Base-by-base conservation (phyloP, 1,284 basidiomycete species). In the Irpex rosettiformis region DNA sequence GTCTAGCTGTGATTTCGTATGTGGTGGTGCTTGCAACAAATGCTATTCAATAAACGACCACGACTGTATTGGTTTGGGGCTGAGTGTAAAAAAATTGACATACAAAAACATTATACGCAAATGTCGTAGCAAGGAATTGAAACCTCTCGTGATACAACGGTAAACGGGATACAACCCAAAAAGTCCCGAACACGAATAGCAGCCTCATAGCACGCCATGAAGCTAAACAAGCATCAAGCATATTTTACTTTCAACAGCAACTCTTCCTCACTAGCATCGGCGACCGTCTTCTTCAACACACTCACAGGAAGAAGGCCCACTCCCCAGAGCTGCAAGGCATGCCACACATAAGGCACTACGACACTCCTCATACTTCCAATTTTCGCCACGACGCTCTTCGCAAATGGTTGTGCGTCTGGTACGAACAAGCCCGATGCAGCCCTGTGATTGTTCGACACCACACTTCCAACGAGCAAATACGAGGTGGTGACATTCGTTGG, bases 241-340 rank as follows among this genome's bases (percentile, higher is more conserved):
- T 40, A n/a, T 40, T 40, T 40, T 40, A n/a, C n/a, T n/a, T 13
- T 13, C 33, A 57, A 4, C 24, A 42, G 10, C 13, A 95, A 21
- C 49, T 57, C 56, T 6, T 42, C 16, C 28, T 57, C 51, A 40
- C 45, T 57, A 3, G 56, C 56, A 22, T 57, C 48, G n/a, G 45
- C 51, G 13, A 57, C 27, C 21, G 43, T 40, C 49, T 52, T 45
- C 48, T 55, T 25, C 8, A 63, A 22, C 25, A 58, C 7, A n/a
- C 54, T 47, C 18, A 52, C 45, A 16, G 57, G 55, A 4, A 59
- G 16, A 8, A 59, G 18, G 10, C 47, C 27, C 7, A 56, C 42
- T 25, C 30, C 25, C 27, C 45, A 55, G 33, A 43, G 10, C 48
- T 63, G 62, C 1, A 63, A 11, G 3, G 56, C 59, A 48, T 63